Base-by-base conservation (phyloP, 108 stramenopile species). In the Nitzschia sp. region DNA sequence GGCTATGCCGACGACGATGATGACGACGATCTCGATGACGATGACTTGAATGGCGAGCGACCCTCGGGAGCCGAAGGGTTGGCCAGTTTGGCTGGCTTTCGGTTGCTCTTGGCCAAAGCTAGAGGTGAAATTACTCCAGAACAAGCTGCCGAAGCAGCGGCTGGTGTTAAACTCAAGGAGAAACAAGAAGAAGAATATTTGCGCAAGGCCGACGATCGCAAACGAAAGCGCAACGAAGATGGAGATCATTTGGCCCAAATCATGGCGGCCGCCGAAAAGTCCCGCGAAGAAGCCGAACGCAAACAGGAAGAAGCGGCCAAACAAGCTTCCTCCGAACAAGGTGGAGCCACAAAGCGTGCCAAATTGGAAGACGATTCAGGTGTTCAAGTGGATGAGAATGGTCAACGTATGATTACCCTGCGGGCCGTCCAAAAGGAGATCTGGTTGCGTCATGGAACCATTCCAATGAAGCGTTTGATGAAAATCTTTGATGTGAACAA, bases 401-500 rank as follows among this genome's bases (percentile, higher is more conserved):
- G 91, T 15, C 74, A 83, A 41, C 89, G 89, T 41, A 62, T 90
- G 43, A 83, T 93, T 55, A 80, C 82, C 3, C 51, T 86, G 65
- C 79, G 88, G 57, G 80, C 88, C n/a, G 83, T 93, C 19, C 87
- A 80, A 51, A 72, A 75, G 39, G 92, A 93, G 68, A 90, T 93
- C 73, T 93, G 88, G 88, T 66, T 93, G 65, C 82, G 85, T 59
- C 80, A 86, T 72, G 87, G 88, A 29, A 64, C 70, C 19, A 93
- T 93, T 19, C 77, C 76, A 20, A 80, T 85, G 62, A 90, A 85
- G 73, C 83, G 82, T 44, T 78, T 93, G 19, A 86, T 82, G 80
- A 90, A 89, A 51, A 80, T 87, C 42, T 93, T 88, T 77, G 82
- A 88, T 50, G 80, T 90, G 21, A 80, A 69, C 12, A 88, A 85